Percentiles rank a stretch among this genome's conserved stretches.
These are phyloP conservation scores for Paracoccidioides lutzii DNA, from an alignment of 2,329 filamentous ascomycete species.

Conservation along the genomic window DNA sequence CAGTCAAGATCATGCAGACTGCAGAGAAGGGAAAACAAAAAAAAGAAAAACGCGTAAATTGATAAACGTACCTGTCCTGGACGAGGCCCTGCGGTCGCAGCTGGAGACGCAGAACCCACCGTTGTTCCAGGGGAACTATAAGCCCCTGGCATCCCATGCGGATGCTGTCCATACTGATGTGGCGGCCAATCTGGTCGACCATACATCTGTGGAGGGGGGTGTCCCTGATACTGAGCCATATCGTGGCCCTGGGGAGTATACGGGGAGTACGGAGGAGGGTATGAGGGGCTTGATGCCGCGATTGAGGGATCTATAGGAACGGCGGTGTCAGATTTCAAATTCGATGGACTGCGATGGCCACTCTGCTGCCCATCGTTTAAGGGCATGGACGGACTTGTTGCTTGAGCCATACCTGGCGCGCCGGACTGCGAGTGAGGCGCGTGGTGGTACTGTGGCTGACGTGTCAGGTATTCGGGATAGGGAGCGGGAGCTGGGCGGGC, in stretches of 20 bases:
- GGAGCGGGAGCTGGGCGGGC: conserved; percentile 8
- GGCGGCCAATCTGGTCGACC: conserved; percentile 35
- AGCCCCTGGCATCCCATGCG: conserved; percentile 36
- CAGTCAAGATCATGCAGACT: neutral
- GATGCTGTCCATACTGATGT: conserved; percentile 34
- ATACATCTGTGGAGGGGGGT: conserved; percentile 37
- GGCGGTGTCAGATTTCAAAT: conserved; percentile 84
- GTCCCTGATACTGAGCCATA: conserved; percentile 58
- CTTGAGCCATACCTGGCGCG: conserved; percentile 91
- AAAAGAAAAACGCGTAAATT: neutral
- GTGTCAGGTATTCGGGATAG: conserved; percentile 78
- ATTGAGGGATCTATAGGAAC: conserved; percentile 99
- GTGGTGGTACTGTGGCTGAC: conserved; percentile 58
- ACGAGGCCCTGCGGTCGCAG: conserved; percentile 48
- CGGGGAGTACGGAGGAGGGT: conserved; percentile 74
- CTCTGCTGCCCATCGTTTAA: conserved; percentile 64
- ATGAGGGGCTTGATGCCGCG: conserved; percentile 82
- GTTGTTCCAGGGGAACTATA: conserved; percentile 43
- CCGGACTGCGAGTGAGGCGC: conserved; percentile 58
- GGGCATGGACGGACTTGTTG: conserved; percentile 86
- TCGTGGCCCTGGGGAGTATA: conserved; percentile 74
- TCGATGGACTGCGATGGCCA: conserved; percentile 55
- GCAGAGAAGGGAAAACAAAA: conserved; percentile 2
- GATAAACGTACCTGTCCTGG: conserved; percentile 47
- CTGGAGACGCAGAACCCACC: conserved; percentile 46